phyloP scores from a whole-genome alignment of 768 basidiomycete genomes.

The Rhizopogon sp. region DNA sequence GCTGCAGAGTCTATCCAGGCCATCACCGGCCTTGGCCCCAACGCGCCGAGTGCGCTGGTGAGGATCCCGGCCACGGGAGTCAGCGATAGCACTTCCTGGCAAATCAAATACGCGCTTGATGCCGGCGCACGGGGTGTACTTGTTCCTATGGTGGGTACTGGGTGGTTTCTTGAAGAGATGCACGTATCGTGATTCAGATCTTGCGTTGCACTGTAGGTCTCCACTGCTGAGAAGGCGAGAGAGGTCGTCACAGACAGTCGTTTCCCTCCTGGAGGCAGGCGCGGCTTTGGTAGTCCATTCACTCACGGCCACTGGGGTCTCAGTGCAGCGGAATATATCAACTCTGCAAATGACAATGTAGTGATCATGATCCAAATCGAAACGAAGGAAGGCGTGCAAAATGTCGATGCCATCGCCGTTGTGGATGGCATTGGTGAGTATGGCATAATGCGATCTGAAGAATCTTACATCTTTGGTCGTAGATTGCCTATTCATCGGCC shows the following conservation, averaged over 20 bases:
- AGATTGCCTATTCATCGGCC: slow-evolving; percentile 60
- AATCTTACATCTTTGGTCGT: not conserved
- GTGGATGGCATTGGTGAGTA: slow-evolving; percentile 58
- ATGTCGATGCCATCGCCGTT: slow-evolving; percentile 52
- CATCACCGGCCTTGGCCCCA: slow-evolving; percentile 39
- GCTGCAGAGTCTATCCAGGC: slow-evolving; percentile 53
- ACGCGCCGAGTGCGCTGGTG: slow-evolving; percentile 50
- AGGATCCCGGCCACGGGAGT: slow-evolving; percentile 61
- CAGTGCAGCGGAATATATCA: slow-evolving; percentile 46
- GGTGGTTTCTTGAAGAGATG: slow-evolving; percentile 2
- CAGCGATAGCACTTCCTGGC: slow-evolving; percentile 54
- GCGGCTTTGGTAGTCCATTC: slow-evolving; percentile 64
- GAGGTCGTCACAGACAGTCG: slow-evolving; percentile 52
- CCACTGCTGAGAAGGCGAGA: slow-evolving; percentile 49
- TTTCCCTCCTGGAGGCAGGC: slow-evolving; percentile 57
- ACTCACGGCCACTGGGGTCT: slow-evolving; percentile 55
- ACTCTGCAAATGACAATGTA: slow-evolving; percentile 49
- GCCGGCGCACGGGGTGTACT: slow-evolving; percentile 61
- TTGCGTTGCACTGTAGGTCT: slow-evolving; percentile 35
- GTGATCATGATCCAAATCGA: slow-evolving; percentile 67
- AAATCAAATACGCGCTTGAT: slow-evolving; percentile 69
- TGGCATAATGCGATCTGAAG: not conserved
- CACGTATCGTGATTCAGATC: not conserved
- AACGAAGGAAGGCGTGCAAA: slow-evolving; percentile 52
- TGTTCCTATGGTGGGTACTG: slow-evolving; percentile 59